These are phyloP conservation scores for Striga asiatica DNA, from an alignment of 257 asterid species.

Conservation along the genomic window DNA sequence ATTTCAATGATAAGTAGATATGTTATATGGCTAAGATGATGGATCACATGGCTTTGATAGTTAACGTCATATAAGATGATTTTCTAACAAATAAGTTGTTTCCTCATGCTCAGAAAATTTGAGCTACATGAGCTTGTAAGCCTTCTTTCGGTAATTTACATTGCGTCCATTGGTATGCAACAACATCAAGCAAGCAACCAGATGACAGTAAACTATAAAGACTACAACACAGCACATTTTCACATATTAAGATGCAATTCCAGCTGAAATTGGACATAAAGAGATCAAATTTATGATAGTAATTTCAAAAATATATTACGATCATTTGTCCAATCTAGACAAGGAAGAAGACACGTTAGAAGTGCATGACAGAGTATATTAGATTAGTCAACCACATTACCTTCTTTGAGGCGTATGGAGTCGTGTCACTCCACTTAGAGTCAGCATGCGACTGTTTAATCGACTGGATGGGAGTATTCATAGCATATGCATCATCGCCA, in stretches of 20 bases:
- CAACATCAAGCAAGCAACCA: background rate
- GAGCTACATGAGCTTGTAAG: background rate
- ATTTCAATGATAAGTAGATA: background rate
- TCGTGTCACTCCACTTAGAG: constrained; percentile 57
- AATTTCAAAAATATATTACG: background rate
- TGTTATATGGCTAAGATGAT: background rate
- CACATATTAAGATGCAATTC: background rate
- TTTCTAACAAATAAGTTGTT: background rate
- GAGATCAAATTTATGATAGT: background rate
- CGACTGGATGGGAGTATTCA: constrained; percentile 20
- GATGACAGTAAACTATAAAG: background rate
- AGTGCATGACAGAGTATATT: background rate
- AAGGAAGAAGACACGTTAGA: too few species aligned
- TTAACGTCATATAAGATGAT: background rate
- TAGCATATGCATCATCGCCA: constrained; percentile 27
- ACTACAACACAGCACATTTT: background rate
- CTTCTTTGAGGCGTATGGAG: constrained; percentile 52
- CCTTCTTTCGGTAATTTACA: background rate
- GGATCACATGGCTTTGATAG: background rate
- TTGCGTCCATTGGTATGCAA: background rate
- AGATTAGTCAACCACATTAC: constrained; percentile 20
- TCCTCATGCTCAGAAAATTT: background rate
- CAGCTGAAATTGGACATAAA: background rate
- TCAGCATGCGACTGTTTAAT: constrained; percentile 25
- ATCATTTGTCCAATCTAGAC: background rate